A percentile compares a stretch with the other conserved stretches of the same genome.
Evolutionary conservation across 345 rosid species (phyloP).

Genomic region (Boechera retrofracta): DNA sequence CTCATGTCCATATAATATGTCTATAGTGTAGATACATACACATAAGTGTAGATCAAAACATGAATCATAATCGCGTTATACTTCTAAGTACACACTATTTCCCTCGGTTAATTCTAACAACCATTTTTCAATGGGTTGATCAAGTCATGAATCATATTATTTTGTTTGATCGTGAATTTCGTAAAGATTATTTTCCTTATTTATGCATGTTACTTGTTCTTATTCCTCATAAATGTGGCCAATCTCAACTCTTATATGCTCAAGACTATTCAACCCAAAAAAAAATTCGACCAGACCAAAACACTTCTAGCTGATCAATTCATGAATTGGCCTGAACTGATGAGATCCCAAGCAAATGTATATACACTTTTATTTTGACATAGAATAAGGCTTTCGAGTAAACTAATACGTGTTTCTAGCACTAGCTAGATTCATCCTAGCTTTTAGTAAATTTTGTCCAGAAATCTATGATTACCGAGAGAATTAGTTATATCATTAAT

Average conservation of each 20-base stretch:
- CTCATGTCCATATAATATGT: slow-evolving; percentile 15
- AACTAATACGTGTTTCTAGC: not conserved
- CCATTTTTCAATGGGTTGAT: slow-evolving; percentile 1
- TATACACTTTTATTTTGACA: not conserved
- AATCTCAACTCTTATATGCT: too few species aligned
- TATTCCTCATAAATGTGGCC: not conserved
- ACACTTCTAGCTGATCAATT: not conserved
- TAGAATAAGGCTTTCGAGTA: not conserved
- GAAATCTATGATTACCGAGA: not conserved
- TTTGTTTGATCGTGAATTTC: not conserved
- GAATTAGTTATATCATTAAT: not conserved
- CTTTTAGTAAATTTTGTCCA: not conserved
- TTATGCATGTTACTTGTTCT: not conserved
- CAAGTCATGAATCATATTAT: not conserved
- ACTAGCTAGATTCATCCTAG: not conserved
- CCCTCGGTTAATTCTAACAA: not conserved
- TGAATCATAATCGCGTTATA: not conserved
- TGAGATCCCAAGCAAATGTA: not conserved
- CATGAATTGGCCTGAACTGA: not conserved
- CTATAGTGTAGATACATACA: not conserved
- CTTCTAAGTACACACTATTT: not conserved
- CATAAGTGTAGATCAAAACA: not conserved
- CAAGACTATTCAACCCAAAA: not conserved
- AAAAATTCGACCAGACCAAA: not conserved
- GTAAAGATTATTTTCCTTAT: not conserved